Conservation (phyloP, 768 basidiomycete species). For the Hericium coralloides region DNA sequence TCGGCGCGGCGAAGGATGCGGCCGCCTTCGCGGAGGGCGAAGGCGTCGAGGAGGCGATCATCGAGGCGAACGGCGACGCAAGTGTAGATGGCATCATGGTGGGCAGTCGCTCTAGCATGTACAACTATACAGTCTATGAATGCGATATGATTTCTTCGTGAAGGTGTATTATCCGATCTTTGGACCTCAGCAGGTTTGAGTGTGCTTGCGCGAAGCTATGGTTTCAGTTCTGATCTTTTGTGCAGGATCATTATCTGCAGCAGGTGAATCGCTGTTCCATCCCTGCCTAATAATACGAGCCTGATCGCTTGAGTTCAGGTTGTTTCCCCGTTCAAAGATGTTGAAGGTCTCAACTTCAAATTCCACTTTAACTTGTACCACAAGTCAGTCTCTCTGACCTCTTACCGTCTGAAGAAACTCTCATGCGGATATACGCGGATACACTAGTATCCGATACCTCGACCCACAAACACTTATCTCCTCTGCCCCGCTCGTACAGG, state of each 20-base stretch:
- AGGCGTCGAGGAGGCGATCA: slow-evolving; percentile 74
- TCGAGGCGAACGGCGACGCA: slow-evolving; percentile 77
- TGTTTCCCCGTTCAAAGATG: slow-evolving; percentile 94
- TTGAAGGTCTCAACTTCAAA: slow-evolving; percentile 94
- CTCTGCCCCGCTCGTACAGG: slow-evolving; percentile 27
- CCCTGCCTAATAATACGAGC: neutral
- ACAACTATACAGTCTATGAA: neutral
- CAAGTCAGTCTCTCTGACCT: slow-evolving; percentile 47
- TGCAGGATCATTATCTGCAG: slow-evolving; percentile 92
- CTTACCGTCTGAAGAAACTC: neutral
- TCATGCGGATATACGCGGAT: neutral
- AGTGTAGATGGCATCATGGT: slow-evolving; percentile 94
- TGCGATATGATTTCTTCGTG: neutral
- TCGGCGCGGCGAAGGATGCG: slow-evolving; percentile 48
- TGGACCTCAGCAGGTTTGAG: slow-evolving; percentile 73
- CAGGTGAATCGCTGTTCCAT: slow-evolving; percentile 30
- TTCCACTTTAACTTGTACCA: slow-evolving; percentile 94
- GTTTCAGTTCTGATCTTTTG: neutral
- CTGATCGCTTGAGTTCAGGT: slow-evolving; percentile 24
- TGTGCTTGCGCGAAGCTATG: slow-evolving; percentile 1
- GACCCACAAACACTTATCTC: slow-evolving; percentile 61
- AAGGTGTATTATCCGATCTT: slow-evolving; percentile 97
- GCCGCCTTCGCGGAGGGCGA: slow-evolving; percentile 63
- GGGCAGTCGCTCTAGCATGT: slow-evolving; percentile 17
- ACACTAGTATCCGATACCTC: slow-evolving; percentile 80